Percentiles rank a stretch among this genome's conserved stretches.
These are phyloP conservation scores for Debaryomyces singareniensis DNA, from an alignment of 1,139 yeast genomes.

Conservation along the genomic window DNA sequence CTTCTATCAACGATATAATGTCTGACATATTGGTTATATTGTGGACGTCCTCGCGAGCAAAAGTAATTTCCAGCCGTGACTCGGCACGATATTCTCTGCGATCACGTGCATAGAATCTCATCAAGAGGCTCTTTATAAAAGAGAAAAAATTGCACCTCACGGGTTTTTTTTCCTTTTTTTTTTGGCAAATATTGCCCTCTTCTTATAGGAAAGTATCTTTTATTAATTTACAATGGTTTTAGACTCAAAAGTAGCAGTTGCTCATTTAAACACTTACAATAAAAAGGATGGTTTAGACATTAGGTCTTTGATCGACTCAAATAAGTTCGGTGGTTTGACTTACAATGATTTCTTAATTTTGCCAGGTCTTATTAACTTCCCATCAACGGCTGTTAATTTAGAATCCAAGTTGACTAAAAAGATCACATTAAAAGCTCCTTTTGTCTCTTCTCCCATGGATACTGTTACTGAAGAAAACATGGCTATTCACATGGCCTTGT, in stretches of 20 bases:
- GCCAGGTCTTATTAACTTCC: constrained; percentile 92
- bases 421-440: constrained; percentile 87
- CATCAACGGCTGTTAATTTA: constrained; percentile 68
- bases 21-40: no score
- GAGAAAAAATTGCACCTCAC: no score
- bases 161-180: constrained; percentile 18
- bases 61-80: no score
- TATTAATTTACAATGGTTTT: constrained; percentile 24
- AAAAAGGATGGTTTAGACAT: constrained; percentile 83
- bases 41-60: no score
- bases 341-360: constrained; percentile 92
- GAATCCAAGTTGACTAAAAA: constrained; percentile 87
- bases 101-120: no score
- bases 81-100: no score
- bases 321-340: constrained; percentile 89
- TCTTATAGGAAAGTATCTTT: constrained; percentile 7
- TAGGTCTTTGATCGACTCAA: constrained; percentile 81
- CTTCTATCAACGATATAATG: no score
- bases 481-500: constrained; percentile 98
- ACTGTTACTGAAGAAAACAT: constrained; percentile 95
- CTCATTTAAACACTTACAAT: constrained; percentile 58
- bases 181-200: constrained; percentile 42
- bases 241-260: constrained; percentile 63
- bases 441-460: constrained; percentile 98
- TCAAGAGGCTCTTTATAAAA: no score